phyloP scores from a whole-genome alignment of 2,329 filamentous ascomycete species.

The Dothistroma pini region DNA sequence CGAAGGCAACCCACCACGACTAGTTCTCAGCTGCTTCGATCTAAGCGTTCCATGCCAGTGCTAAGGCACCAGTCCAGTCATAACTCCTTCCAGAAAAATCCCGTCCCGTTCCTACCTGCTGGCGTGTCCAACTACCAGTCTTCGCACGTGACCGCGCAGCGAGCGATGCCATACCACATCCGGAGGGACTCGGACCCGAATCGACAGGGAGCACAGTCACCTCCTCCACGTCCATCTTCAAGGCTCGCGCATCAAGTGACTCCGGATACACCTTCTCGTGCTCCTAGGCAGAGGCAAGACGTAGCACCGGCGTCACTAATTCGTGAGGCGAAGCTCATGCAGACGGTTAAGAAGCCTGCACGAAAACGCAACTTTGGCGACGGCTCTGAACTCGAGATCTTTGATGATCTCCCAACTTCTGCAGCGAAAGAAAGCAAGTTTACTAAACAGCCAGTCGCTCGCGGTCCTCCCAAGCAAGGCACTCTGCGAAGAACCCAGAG shows the following conservation, averaged over 20 bases:
- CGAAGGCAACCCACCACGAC: conserved; percentile 52
- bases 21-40: conserved; percentile 53
- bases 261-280: conserved; percentile 49
- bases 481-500: conserved; percentile 29
- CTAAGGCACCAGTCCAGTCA: conserved; percentile 45
- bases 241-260: conserved; percentile 47
- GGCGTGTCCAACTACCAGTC: conserved; percentile 70
- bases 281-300: conserved; percentile 35
- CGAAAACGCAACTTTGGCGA: conserved; percentile 77
- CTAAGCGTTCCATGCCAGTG: conserved; percentile 59
- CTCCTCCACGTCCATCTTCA: conserved; percentile 45
- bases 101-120: conserved; percentile 73
- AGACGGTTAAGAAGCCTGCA: conserved; percentile 69
- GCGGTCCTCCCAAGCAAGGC: conserved; percentile 58
- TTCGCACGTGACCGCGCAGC: conserved; percentile 71
- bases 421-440: conserved; percentile 75
- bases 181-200: conserved; percentile 76
- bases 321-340: conserved; percentile 56
- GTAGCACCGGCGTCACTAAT: conserved; percentile 49
- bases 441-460: conserved; percentile 71
- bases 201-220: conserved; percentile 41
- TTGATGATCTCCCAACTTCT: conserved; percentile 93
- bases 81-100: conserved; percentile 58
- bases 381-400: conserved; percentile 84
- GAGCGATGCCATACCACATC: conserved; percentile 59